Conservation (phyloP, 2,329 filamentous ascomycete species). For the Paecilomyces dactylethromorphus region DNA sequence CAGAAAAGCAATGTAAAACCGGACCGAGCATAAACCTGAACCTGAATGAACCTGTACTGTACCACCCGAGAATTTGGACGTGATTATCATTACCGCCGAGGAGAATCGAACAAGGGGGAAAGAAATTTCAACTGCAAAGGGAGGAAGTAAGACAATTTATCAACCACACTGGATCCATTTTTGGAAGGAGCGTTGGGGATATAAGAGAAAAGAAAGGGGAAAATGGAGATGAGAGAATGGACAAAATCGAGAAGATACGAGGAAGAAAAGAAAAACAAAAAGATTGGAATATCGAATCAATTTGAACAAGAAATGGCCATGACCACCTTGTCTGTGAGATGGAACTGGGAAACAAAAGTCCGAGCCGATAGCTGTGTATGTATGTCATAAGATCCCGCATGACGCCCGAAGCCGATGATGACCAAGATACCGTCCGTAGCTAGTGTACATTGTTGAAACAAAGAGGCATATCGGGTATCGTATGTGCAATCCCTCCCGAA, state of each 20-base stretch:
- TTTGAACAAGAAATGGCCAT: neutral
- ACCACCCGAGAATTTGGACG: neutral
- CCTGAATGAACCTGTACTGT: neutral
- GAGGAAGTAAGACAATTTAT: neutral
- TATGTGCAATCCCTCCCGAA: conserved; percentile 1
- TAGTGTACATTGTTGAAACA: conserved; percentile 17
- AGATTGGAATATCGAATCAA: neutral
- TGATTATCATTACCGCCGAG: neutral
- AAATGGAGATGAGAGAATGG: conserved; percentile 5
- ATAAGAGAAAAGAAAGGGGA: neutral
- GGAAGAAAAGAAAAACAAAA: neutral
- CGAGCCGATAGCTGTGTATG: neutral
- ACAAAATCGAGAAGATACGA: conserved; percentile 6
- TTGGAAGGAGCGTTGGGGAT: neutral
- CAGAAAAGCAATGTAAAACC: neutral
- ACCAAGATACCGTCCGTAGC: conserved; percentile 15
- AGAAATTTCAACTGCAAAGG: too few relatives aligned
- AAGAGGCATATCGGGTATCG: conserved; percentile 17
- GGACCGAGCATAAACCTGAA: neutral
- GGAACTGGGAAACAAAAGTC: neutral
- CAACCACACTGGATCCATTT: neutral
- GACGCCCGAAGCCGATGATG: conserved; percentile 18
- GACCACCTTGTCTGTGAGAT: neutral
- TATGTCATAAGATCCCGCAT: neutral
- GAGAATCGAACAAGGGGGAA: neutral